A percentile compares a stretch with the other conserved stretches of the same genome.
These are phyloP conservation scores for Lizonia empirigonia DNA, from an alignment of 2,329 filamentous ascomycete species.

Conservation along the genomic window DNA sequence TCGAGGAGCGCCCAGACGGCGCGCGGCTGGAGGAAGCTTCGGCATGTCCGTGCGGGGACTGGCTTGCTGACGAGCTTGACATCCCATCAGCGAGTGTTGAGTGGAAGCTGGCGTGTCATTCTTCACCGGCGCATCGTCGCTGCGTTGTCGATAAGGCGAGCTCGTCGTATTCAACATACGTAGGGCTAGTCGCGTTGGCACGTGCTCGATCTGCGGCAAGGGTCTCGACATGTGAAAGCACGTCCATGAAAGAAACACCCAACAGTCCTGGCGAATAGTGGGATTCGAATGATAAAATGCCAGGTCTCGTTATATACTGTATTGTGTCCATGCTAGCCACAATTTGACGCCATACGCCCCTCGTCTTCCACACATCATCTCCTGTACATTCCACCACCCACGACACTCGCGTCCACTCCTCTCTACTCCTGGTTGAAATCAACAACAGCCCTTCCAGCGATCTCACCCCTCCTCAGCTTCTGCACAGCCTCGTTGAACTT, in stretches of 20 bases:
- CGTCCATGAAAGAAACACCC: constrained; percentile 1
- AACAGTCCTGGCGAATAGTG: too few species aligned
- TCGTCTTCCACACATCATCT: background rate
- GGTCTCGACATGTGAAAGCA: constrained; percentile 14
- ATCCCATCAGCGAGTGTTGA: constrained; percentile 45
- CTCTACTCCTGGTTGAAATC: constrained; percentile 55
- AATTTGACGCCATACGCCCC: background rate
- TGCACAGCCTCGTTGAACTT: constrained; percentile 58
- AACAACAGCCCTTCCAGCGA: constrained; percentile 60
- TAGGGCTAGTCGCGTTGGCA: constrained; percentile 26
- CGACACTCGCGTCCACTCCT: too few species aligned
- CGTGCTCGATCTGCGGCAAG: constrained; percentile 14
- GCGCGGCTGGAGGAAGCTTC: constrained; percentile 52
- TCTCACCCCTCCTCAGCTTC: constrained; percentile 56
- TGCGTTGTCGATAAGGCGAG: constrained; percentile 6
- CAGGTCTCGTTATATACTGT: background rate
- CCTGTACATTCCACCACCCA: constrained; percentile 1
- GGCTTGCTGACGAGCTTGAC: constrained; percentile 47
- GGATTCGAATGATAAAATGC: too few species aligned
- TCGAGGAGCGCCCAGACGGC: constrained; percentile 34
- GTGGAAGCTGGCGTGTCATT: constrained; percentile 14
- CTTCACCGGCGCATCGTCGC: constrained; percentile 34
- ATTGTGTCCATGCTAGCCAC: background rate
- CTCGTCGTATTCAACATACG: constrained; percentile 7
- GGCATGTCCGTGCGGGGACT: constrained; percentile 45